Evolutionary conservation across 441 rosid genomes (phyloP).

Genomic region (Aleurites moluccanus): DNA sequence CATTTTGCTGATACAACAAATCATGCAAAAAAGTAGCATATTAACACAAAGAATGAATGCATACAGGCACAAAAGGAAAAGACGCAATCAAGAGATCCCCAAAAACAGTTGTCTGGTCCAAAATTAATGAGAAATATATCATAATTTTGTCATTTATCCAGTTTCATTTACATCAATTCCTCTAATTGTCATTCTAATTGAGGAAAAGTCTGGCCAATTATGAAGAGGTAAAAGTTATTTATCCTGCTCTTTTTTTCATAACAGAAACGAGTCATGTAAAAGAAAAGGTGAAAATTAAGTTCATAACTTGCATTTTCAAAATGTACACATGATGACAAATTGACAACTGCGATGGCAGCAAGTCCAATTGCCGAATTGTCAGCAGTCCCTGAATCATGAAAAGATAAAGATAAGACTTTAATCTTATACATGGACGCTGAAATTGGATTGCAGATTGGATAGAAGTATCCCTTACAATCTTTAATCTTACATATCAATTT

Average conservation of each 20-base stretch:
- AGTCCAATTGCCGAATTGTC: constrained; percentile 11
- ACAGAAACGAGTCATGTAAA: constrained; percentile 4
- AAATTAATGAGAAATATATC: neutral
- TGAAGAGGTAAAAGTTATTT: neutral
- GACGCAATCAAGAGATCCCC: neutral
- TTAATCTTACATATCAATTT: neutral
- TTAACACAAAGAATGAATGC: neutral
- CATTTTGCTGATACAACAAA: neutral
- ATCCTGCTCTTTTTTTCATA: constrained; percentile 6
- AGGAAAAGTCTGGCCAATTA: constrained; percentile 10
- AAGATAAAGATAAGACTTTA: constrained; percentile 11
- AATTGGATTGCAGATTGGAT: too few relatives aligned
- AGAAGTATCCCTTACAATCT: constrained; percentile 23
- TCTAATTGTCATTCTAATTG: constrained; percentile 12
- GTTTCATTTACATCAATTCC: constrained; percentile 28
- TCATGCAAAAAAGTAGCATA: neutral
- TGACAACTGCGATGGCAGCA: constrained; percentile 10
- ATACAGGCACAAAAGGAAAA: too few relatives aligned
- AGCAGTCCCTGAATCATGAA: constrained; percentile 20
- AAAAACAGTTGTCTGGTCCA: too few relatives aligned
- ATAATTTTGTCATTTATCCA: constrained; percentile 5
- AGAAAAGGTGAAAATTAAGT: neutral
- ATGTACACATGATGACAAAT: constrained; percentile 21
- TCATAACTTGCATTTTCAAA: constrained; percentile 28
- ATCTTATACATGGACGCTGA: neutral